Conservation (phyloP, 2,329 filamentous ascomycete genomes). For the Fusarium solani-melongenae region DNA sequence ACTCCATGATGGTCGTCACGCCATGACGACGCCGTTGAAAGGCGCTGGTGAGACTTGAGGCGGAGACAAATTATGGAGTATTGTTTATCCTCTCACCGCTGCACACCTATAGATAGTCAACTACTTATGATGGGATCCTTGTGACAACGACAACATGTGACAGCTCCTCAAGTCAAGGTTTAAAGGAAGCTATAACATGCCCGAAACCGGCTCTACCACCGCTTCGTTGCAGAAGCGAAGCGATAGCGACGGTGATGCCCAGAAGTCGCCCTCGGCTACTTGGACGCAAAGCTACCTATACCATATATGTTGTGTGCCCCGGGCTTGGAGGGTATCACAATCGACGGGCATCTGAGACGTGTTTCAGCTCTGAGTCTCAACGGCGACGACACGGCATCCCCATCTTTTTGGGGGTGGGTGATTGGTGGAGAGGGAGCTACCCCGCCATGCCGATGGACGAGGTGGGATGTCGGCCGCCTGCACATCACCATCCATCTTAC, state of each 20-base stretch:
- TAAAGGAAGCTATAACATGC: neutral
- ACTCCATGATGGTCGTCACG: neutral
- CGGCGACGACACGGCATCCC: conserved; percentile 10
- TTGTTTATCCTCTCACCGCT: neutral
- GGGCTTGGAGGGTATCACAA: conserved; percentile 24
- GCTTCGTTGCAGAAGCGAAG: neutral
- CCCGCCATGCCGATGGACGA: conserved; percentile 26
- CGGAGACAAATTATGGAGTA: neutral
- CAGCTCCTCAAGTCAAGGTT: neutral
- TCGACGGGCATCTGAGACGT: conserved; percentile 32
- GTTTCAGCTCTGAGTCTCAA: conserved; percentile 34
- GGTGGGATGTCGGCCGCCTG: conserved; percentile 19
- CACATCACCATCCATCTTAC: conserved; percentile 4
- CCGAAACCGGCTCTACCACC: neutral
- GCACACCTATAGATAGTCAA: neutral
- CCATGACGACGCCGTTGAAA: neutral
- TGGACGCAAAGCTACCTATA: neutral
- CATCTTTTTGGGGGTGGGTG: neutral
- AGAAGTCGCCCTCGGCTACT: neutral
- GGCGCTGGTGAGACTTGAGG: neutral
- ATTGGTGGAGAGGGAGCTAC: conserved; percentile 31
- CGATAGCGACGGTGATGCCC: neutral
- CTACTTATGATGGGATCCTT: neutral
- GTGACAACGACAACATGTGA: neutral
- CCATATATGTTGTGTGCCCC: neutral